A percentile compares a stretch with the other conserved stretches of the same genome.
Evolutionary conservation across 169 alveolate species (phyloP).

Genomic region (Plasmodium fragile): DNA sequence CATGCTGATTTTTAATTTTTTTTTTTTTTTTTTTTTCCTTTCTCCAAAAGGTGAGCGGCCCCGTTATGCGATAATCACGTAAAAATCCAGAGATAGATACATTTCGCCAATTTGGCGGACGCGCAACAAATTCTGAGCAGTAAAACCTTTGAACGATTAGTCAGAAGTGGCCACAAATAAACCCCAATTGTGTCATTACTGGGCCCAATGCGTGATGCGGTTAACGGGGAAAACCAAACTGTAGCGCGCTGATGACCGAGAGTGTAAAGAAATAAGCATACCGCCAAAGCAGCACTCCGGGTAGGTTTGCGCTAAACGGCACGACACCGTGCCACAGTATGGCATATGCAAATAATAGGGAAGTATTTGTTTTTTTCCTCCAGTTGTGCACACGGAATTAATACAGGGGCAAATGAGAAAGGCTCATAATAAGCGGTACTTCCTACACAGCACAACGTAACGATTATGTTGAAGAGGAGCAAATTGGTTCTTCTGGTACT

Average conservation of each 20-base stretch:
- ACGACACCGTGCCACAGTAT: not conserved
- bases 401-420: not conserved
- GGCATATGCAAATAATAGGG: not conserved
- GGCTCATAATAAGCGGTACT: not conserved
- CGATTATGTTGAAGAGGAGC: conserved; percentile 29
- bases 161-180: not conserved
- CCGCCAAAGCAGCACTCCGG: not conserved
- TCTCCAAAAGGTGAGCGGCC: not conserved
- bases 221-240: not conserved
- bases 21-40: not conserved
- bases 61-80: not conserved
- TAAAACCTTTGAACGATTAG: not conserved
- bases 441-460: not conserved
- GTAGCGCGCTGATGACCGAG: not conserved
- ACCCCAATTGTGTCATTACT: not conserved
- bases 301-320: not conserved
- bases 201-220: not conserved
- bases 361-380: not conserved
- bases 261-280: not conserved
- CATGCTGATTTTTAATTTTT: conserved; percentile 13
- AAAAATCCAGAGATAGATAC: not conserved
- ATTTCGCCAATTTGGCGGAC: not conserved
- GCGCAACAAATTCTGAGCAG: not conserved
- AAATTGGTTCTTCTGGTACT: conserved; percentile 12
- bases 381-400: not conserved